Base-by-base conservation (phyloP, 495 filamentous ascomycete species). In the Parachaetomium inaequale region DNA sequence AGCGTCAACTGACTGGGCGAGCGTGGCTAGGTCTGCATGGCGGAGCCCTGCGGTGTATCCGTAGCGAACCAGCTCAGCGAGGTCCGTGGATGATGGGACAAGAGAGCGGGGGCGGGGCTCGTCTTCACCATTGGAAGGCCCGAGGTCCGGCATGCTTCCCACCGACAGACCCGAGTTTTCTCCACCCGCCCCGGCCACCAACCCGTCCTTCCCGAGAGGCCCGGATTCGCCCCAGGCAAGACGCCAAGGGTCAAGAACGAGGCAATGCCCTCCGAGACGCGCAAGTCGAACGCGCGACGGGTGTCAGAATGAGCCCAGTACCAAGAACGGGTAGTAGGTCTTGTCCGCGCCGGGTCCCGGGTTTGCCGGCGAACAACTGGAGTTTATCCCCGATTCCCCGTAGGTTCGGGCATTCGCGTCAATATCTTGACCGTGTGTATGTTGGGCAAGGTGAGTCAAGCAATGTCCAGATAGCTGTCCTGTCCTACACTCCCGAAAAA, bases 181-280 rank as follows among this genome's bases (percentile, higher is more conserved):
- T 52, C 57, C 57, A 59, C 46, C 31, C 23, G 32, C n/a, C 34
- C 56, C 57, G 32, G 25, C 25, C 46, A 26, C 23, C 26, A 11
- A 31, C 45, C 28, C 31, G 6, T 14, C 7, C 21, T 4, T 19
- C 31, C 56, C 29, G 21, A 45, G 40, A 17, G n/a, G n/a, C 19
- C 15, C n/a, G n/a, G 7, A 21, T 23, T 2, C 7, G 42, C 42
- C 31, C 43, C 43, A 59, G 12, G 29, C 21, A 3, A 11, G 54
- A 57, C 26, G 56, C 57, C 57, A 59, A 52, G 57, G 0, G 32
- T 23, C 32, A 14, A 36, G 32, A 52, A 19, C 11, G 46, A 42
- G 32, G 46, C 56, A 7, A 38, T 50, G 56, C 46, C 29, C 43
- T 5, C 56, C 56, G 40, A 23, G 32, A 59, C 56, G 42, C 55